Conservation (phyloP, 352 stramenopile genomes). For the Phytophthora citricola region DNA sequence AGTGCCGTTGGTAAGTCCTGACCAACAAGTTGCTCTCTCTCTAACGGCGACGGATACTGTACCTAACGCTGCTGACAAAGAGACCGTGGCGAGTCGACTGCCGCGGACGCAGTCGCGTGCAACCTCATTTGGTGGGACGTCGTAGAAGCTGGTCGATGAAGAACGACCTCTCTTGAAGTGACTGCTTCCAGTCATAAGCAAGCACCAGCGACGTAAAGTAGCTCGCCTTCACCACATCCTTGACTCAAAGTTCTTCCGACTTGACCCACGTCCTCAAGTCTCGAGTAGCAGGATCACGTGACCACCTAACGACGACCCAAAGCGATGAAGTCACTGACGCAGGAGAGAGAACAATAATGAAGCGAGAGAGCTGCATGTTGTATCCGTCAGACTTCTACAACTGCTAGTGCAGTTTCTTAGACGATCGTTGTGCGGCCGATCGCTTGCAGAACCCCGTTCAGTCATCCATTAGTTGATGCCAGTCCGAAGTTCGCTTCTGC, state of each 20-base stretch:
- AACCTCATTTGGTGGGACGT: slow-evolving; percentile 21
- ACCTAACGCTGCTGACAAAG: background rate
- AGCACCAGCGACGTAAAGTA: slow-evolving; percentile 12
- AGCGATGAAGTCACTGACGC: slow-evolving; percentile 1
- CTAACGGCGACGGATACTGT: background rate
- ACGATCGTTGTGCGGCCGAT: slow-evolving; percentile 7
- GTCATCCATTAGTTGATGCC: slow-evolving; percentile 4
- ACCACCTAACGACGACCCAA: background rate
- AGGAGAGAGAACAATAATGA: slow-evolving; percentile 1
- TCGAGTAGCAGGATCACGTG: slow-evolving; percentile 9
- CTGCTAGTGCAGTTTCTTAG: slow-evolving; percentile 8
- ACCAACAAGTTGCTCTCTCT: slow-evolving; percentile 4
- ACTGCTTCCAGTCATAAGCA: slow-evolving; percentile 11
- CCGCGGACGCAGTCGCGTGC: slow-evolving; percentile 7
- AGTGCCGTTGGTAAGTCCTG: background rate
- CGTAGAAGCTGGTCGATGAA: slow-evolving; percentile 17
- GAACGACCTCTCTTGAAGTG: slow-evolving; percentile 15
- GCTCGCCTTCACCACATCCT: slow-evolving; percentile 11
- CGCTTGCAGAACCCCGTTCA: background rate
- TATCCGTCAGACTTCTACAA: slow-evolving; percentile 23
- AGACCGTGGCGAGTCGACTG: slow-evolving; percentile 10
- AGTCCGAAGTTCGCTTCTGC: background rate
- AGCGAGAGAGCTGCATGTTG: slow-evolving; percentile 21
- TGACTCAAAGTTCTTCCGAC: slow-evolving; percentile 6
- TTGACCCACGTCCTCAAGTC: background rate